Evolutionary conservation across 352 stramenopile genomes (phyloP), one percentile per base, ranked within the genome.

Genomic region (Phytophthora citrophthora): DNA sequence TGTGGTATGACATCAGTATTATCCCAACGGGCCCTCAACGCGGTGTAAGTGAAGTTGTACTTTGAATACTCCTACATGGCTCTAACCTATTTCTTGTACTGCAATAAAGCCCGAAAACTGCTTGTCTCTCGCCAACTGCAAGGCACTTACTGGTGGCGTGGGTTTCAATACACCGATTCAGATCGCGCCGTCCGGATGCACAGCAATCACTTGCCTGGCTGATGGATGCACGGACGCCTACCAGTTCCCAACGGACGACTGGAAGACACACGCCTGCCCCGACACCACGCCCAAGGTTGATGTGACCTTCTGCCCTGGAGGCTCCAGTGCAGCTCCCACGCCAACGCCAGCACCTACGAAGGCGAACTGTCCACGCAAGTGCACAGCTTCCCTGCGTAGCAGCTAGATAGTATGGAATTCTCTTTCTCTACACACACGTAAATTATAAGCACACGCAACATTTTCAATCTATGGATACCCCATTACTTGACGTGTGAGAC

Each of bases 1-100:
- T 78, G 31, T 89, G 77, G 80, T 89, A 86, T 59, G 78, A 88
- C 57, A 89, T 89, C 63, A 83, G 76, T 54, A 81, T 79, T 39
- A 83, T 89, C 43, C 76, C 78, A 4, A 90, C 83, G 2, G 79
- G 81, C 7, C 56, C 72, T 26, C 29, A 47, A 11, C 66, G 40
- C 12, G 72, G 69, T 27, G 65, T 74, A 70, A 54, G 65, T 49
- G 12, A 44, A 26, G 18, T 2, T 8, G 2, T 1, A 4, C 36
- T 23, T 24, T n/a, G 11, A 38, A 9, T 20, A 27, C 11, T 43
- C 38, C 1, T 46, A 38, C 32, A 16, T 16, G 20, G 29, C 38
- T 8, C 46, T 61, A 63, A 68, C 7, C 34, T 48, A 16, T 53
- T 15, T 5, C 1, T 36, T 59, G 20, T 57, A 13, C 36, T 41